Evolutionary conservation across 2,329 filamentous ascomycete genomes (phyloP).

Genomic region (Colletotrichum sp.): DNA sequence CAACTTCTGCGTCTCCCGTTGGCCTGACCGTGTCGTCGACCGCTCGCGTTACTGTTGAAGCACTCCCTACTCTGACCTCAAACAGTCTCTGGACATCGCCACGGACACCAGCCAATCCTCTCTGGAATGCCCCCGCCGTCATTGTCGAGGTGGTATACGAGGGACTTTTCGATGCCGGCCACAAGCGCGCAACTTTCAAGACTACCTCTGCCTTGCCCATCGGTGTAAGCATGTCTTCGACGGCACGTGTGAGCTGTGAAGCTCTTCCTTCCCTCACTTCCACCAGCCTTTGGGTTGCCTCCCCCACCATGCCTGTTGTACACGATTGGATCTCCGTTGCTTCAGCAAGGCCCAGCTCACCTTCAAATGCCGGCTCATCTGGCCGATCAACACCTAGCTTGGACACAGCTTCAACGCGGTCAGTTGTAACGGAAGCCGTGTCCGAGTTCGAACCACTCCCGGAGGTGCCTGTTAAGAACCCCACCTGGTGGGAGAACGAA

Average conservation of each 20-base stretch:
- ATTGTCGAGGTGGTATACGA: neutral
- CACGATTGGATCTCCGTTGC: constrained; percentile 25
- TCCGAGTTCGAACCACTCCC: constrained; percentile 13
- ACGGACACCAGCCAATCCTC: neutral
- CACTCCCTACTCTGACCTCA: constrained; percentile 25
- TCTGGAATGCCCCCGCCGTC: neutral
- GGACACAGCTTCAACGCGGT: constrained; percentile 11
- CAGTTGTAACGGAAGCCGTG: neutral
- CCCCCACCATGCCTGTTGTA: neutral
- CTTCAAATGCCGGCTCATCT: neutral
- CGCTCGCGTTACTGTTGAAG: constrained; percentile 23
- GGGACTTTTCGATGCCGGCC: constrained; percentile 24
- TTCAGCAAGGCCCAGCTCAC: neutral
- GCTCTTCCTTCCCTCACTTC: constrained; percentile 35
- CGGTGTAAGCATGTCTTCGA: constrained; percentile 17
- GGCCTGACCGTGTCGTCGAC: constrained; percentile 38
- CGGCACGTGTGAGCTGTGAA: constrained; percentile 27
- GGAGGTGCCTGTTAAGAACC: neutral
- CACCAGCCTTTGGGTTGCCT: constrained; percentile 36
- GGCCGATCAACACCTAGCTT: constrained; percentile 12
- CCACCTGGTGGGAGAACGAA: constrained; percentile 17
- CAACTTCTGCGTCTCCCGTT: constrained; percentile 35
- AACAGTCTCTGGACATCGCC: constrained; percentile 36
- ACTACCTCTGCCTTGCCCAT: constrained; percentile 15
- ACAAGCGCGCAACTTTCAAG: constrained; percentile 24